Evolutionary conservation across 129 eudicot genomes (phyloP), one percentile per base, ranked within the genome.

Genomic region (Calendula officinalis): DNA sequence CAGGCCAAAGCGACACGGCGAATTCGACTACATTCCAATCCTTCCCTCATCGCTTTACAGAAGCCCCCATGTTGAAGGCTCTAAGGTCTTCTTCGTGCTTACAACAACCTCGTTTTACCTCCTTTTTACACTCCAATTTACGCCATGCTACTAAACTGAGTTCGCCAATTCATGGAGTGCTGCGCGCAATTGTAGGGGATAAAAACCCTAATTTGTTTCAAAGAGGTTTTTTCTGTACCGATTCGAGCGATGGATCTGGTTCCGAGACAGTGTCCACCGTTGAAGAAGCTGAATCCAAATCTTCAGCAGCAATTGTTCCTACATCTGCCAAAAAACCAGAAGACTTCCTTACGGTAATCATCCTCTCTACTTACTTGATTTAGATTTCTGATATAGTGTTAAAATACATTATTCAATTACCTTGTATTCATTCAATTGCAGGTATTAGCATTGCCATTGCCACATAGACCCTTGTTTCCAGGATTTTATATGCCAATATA

Each of bases 401-500:
- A 41, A 0, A 41, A 7, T 41, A 11, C 2, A 41, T 41, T 41
- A 41, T 41, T 4, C 5, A 32, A 5, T 15, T 15, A 1, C 39
- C 42, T 40, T 38, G 30, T 56, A 11, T 47, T 51, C 43, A 81
- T 63, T 17, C 65, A 15, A 57, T 7, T 78, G 81, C 95, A 94
- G 97, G 99, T 94, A 46, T 33, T 94, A 74, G 95, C 95, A 36
- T 81, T 94, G 73, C 99, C 99, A 14, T 70, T 94, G 75, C 84
- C 86, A 11, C 92, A 88, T 40, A 83, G 95, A 58, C 99, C 99
- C 6, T 75, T 94, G 34, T 88, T 88, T 82, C 97, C 99, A 3
- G 97, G 99, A 53, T 88, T 94, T 66, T 88, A 88, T 56, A 94
- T 94, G 99, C 99, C 99, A 49, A 75, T 94, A 52, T 79, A 85